Percentiles rank a stretch among this genome's conserved stretches.
Evolutionary conservation across 345 rosid genomes (phyloP).

Genomic region (Diplotaxis tenuifolia): DNA sequence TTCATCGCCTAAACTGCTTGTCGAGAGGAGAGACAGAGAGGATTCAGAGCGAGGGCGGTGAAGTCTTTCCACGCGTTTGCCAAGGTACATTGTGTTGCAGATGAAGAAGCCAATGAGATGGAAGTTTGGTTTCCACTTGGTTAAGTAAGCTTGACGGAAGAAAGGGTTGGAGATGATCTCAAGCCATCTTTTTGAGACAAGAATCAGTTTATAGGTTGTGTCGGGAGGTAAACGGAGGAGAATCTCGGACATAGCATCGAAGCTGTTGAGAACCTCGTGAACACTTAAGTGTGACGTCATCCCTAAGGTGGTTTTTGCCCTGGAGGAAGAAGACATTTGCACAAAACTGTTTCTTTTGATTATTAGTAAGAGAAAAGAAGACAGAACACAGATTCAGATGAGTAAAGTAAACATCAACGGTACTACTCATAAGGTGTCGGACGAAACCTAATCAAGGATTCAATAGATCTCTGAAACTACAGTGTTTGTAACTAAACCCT

Average conservation of each 20-base stretch:
- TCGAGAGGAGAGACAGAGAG: slow-evolving; percentile 52
- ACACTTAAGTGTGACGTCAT: slow-evolving; percentile 20
- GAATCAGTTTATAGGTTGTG: slow-evolving; percentile 37
- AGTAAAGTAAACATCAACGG: too few species aligned
- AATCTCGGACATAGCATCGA: slow-evolving; percentile 52
- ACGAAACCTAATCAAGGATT: too few species aligned
- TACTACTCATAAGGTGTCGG: too few species aligned
- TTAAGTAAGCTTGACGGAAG: slow-evolving; percentile 46
- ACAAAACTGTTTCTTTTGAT: slow-evolving; percentile 19
- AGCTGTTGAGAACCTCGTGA: slow-evolving; percentile 44
- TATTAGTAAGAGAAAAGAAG: slow-evolving; percentile 22
- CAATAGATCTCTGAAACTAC: too few species aligned
- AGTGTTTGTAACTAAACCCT: too few species aligned
- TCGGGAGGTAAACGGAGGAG: slow-evolving; percentile 54
- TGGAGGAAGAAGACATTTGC: slow-evolving; percentile 24
- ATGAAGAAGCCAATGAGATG: slow-evolving; percentile 56
- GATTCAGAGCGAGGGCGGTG: slow-evolving; percentile 51
- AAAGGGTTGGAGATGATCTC: slow-evolving; percentile 43
- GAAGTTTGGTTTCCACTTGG: slow-evolving; percentile 45
- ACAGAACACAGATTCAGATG: too few species aligned
- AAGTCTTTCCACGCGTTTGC: slow-evolving; percentile 37
- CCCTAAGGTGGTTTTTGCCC: slow-evolving; percentile 16
- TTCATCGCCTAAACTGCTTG: slow-evolving; percentile 56
- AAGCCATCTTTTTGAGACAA: slow-evolving; percentile 64
- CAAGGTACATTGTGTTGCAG: slow-evolving; percentile 52